Conservation (phyloP, 148 eudicot genomes). For the Cornus florida region DNA sequence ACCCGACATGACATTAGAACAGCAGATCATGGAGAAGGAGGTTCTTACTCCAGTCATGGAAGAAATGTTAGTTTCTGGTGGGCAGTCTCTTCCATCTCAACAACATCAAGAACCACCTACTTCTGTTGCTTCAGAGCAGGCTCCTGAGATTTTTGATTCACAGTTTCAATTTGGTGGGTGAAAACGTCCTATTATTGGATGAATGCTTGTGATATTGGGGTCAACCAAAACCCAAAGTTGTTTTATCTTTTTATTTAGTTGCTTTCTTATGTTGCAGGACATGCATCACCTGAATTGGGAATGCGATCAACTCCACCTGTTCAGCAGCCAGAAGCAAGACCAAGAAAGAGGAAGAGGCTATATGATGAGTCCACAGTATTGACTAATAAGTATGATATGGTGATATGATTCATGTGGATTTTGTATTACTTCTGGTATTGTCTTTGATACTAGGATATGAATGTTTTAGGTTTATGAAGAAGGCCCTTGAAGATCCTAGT, state of each 20-base stretch:
- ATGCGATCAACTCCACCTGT: conserved; percentile 46
- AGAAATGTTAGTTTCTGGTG: background rate
- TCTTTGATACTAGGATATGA: conserved; percentile 3
- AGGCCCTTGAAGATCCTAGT: conserved; percentile 38
- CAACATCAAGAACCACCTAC: conserved; percentile 29
- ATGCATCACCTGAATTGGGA: conserved; percentile 31
- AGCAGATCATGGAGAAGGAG: conserved; percentile 28
- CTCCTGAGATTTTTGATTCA: conserved; percentile 21
- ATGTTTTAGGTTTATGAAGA: conserved; percentile 53
- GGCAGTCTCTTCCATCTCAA: conserved; percentile 10
- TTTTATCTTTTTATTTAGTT: background rate
- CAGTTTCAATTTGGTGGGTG: conserved; percentile 43
- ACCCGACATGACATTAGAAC: conserved; percentile 33
- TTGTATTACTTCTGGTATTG: background rate
- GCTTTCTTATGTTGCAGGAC: conserved; percentile 31
- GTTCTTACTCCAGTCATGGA: conserved; percentile 26
- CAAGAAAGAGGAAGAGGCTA: conserved; percentile 40
- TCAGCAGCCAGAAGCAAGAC: conserved; percentile 39
- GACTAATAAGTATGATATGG: conserved; percentile 51
- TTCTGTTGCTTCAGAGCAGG: conserved; percentile 29
- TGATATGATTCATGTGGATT: background rate
- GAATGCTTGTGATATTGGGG: background rate
- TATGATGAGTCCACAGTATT: conserved; percentile 55
- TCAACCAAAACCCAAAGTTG: background rate
- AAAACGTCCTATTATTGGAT: conserved; percentile 1